These are phyloP conservation scores for Ceraceosorus bombacis DNA, from an alignment of 1,284 basidiomycete species.

Conservation along the genomic window DNA sequence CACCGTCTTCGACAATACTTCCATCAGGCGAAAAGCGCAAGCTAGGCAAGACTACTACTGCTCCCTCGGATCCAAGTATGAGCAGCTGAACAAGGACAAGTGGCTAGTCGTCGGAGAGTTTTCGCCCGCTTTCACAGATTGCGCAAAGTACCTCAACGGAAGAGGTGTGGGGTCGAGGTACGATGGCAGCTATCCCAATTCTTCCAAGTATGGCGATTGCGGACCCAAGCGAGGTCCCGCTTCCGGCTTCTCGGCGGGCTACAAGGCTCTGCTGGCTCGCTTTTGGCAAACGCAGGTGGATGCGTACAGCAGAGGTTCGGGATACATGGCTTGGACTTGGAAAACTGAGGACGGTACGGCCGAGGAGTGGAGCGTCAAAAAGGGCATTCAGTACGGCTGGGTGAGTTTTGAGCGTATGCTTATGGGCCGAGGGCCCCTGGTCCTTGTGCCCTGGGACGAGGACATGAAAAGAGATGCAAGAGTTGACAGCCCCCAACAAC, in stretches of 20 bases:
- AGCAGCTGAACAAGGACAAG: conserved; percentile 29
- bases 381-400: conserved; percentile 43
- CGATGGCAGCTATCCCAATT: conserved; percentile 59
- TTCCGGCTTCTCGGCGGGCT: conserved; percentile 64
- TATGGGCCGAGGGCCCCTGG: too few relatives aligned
- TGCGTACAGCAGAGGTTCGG: conserved; percentile 51
- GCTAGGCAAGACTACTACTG: conserved; percentile 38
- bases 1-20: conserved; percentile 31
- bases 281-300: conserved; percentile 72
- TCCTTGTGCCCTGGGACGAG: too few relatives aligned
- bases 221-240: conserved; percentile 63
- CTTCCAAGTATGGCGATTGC: conserved; percentile 52
- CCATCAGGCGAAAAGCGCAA: conserved; percentile 18
- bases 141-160: conserved; percentile 67
- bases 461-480: too few relatives aligned
- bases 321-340: conserved; percentile 81
- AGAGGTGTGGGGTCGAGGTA: conserved; percentile 64
- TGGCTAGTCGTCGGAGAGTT: conserved; percentile 46
- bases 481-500: neutral
- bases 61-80: conserved; percentile 25
- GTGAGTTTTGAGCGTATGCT: conserved; percentile 9
- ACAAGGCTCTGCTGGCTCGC: conserved; percentile 73
- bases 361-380: conserved; percentile 45
- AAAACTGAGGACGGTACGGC: conserved; percentile 53
- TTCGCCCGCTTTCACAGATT: conserved; percentile 65